Evolutionary conservation across 768 basidiomycete species (phyloP), one percentile per base, ranked within the genome.

Genomic region (Mycena capillaripes): DNA sequence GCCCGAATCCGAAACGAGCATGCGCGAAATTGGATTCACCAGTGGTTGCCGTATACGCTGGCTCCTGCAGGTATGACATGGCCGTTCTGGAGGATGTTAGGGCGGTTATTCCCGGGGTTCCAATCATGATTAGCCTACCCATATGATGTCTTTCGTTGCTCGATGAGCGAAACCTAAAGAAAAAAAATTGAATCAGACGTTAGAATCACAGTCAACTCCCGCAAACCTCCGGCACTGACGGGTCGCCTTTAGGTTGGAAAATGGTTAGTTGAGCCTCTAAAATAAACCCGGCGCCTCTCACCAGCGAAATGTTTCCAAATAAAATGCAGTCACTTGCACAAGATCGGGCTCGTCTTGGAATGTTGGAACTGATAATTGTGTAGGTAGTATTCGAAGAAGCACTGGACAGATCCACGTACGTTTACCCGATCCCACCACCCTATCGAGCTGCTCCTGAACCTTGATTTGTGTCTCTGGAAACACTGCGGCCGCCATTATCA

Each of bases 61-160:
- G 91, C 83, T 2, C 90, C 91, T 72, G 84, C 83, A 12, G 90
- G 89, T 50, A 91, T 91, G 8, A 87, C 73, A 65, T 87, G 86
- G 27, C 85, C 83, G 55, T 84, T 79, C 85, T 89, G 7, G 27
- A 75, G 27, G 17, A 14, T 17, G 10, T 27, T 55, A 72, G 40
- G 44, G 36, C 30, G 38, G 17, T 12, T 42, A 9, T 16, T 23
- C 9, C 17, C 38, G 62, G n/a, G n/a, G 50, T 32, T 42, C 16
- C 57, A n/a, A 36, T 17, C 2, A 44, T 17, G 19, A 2, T 14
- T 42, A 27, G 8, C 81, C n/a, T 67, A 90, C 91, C 85, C 90
- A 93, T 29, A 88, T 77, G 34, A 94, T 88, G 60, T 93, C 92
- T 66, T 87, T 87, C 2, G 88, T 89, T 1, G 92, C 88, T 53